A percentile compares a stretch with the other conserved stretches of the same genome.
Conservation (phyloP, 2,329 filamentous ascomycete genomes). For the Parastagonospora avenae region DNA sequence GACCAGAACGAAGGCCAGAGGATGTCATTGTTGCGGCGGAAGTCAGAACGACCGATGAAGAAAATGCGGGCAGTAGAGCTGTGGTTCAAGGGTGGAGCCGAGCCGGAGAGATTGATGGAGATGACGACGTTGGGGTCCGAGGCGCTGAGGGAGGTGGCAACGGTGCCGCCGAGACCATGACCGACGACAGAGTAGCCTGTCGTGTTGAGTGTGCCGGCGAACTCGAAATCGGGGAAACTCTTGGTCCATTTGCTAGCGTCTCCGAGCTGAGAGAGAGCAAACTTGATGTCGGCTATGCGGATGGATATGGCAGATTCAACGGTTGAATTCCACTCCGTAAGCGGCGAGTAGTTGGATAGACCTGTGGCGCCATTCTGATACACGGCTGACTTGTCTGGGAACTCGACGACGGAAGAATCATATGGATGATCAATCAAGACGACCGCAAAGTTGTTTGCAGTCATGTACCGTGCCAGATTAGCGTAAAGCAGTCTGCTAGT, state of each 20-base stretch:
- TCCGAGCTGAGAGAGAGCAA: slow-evolving; percentile 20
- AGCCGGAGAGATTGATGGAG: slow-evolving; percentile 33
- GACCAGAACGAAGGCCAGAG: slow-evolving; percentile 72
- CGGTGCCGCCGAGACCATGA: slow-evolving; percentile 37
- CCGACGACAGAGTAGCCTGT: slow-evolving; percentile 21
- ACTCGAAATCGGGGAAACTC: slow-evolving; percentile 17
- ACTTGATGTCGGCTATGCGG: slow-evolving; percentile 23
- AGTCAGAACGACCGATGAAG: slow-evolving; percentile 65
- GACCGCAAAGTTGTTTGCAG: slow-evolving; percentile 54
- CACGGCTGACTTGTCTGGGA: slow-evolving; percentile 30
- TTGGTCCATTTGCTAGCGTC: not conserved
- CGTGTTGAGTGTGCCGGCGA: slow-evolving; percentile 12
- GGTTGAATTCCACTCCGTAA: slow-evolving; percentile 21
- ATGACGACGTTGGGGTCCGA: slow-evolving; percentile 14
- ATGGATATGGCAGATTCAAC: slow-evolving; percentile 15
- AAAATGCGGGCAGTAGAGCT: slow-evolving; percentile 14
- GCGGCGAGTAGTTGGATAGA: slow-evolving; percentile 18
- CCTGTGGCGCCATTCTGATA: slow-evolving; percentile 25
- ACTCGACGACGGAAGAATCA: slow-evolving; percentile 54
- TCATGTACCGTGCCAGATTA: slow-evolving; percentile 52
- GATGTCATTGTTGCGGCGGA: slow-evolving; percentile 94
- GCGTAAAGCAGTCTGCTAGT: slow-evolving; percentile 53
- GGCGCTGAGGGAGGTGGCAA: slow-evolving; percentile 22
- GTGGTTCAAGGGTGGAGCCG: slow-evolving; percentile 12
- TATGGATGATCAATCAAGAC: slow-evolving; percentile 58